Percentiles rank a stretch among this genome's conserved stretches.
Evolutionary conservation across 176 grass and related monocot genomes (phyloP).

Genomic region (Triticum monococcum): DNA sequence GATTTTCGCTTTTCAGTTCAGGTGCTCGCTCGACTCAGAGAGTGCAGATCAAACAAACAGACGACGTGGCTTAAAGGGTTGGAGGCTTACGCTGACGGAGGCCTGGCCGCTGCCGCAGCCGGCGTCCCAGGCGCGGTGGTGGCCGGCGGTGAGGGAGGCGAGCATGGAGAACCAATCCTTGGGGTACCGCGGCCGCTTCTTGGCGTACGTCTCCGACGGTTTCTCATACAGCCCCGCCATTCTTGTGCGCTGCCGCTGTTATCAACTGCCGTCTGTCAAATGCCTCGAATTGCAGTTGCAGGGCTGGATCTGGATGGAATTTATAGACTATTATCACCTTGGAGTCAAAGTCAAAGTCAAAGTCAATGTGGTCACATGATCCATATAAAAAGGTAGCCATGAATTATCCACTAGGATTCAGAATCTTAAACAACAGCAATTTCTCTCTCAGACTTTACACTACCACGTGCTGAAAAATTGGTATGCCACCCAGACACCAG

Average conservation of each 20-base stretch:
- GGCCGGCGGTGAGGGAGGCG: constrained; percentile 44
- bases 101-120: constrained; percentile 67
- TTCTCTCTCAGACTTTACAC: background rate
- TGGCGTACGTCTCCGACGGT: constrained; percentile 43
- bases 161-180: constrained; percentile 56
- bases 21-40: background rate
- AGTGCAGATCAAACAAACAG: background rate
- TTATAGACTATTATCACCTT: constrained; percentile 3
- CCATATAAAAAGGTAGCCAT: background rate
- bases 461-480: constrained; percentile 17
- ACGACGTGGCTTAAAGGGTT: background rate
- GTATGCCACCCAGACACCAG: background rate
- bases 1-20: background rate
- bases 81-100: constrained; percentile 42
- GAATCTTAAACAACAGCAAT: background rate
- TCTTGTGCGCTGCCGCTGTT: background rate
- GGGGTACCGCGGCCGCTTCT: constrained; percentile 58
- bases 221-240: constrained; percentile 51
- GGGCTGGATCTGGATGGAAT: constrained; percentile 20
- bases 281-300: constrained; percentile 11
- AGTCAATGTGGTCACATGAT: constrained; percentile 25
- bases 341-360: constrained; percentile 27
- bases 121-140: constrained; percentile 54
- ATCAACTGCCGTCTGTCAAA: background rate
- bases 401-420: constrained; percentile 18